These are phyloP conservation scores for Metschnikowia orientalis DNA, from an alignment of 805 yeast genomes.

Conservation along the genomic window DNA sequence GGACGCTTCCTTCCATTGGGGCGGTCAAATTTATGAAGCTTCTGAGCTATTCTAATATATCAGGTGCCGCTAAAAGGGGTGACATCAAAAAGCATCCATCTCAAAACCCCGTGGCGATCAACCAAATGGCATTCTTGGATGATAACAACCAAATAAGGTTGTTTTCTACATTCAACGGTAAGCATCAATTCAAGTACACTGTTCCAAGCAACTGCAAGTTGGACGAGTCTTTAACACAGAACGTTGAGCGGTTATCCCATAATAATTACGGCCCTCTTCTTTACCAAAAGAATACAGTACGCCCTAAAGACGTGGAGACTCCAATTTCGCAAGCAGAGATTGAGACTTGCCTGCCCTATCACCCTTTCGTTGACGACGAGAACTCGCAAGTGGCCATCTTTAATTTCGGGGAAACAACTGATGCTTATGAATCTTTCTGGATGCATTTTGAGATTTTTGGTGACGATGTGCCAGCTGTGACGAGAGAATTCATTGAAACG, in stretches of 20 bases:
- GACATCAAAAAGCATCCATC: background rate
- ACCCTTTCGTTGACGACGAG: conserved; percentile 27
- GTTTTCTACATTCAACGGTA: conserved; percentile 37
- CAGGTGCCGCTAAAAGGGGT: conserved; percentile 3
- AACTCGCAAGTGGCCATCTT: conserved; percentile 31
- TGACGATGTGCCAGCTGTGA: conserved; percentile 16
- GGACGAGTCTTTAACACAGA: too few species aligned
- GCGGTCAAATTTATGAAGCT: conserved; percentile 27
- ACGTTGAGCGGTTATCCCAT: background rate
- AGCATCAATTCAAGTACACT: conserved; percentile 35
- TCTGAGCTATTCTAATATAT: conserved; percentile 17
- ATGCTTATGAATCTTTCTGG: conserved; percentile 18
- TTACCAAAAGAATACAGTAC: background rate
- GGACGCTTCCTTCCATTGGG: conserved; percentile 43
- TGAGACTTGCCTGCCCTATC: conserved; percentile 46
- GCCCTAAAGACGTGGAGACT: conserved; percentile 7
- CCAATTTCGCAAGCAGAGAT: conserved; percentile 52
- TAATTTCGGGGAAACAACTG: conserved; percentile 16
- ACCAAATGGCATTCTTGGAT: conserved; percentile 34
- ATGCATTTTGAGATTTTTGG: conserved; percentile 25
- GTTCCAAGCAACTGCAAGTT: too few species aligned
- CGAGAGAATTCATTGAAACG: conserved; percentile 7
- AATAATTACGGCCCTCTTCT: conserved; percentile 6
- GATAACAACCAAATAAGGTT: conserved; percentile 27
- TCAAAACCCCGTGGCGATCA: background rate